A percentile compares a stretch with the other conserved stretches of the same genome.
These are phyloP conservation scores for Aspergillus steynii DNA, from an alignment of 495 filamentous ascomycete species.

Conservation along the genomic window DNA sequence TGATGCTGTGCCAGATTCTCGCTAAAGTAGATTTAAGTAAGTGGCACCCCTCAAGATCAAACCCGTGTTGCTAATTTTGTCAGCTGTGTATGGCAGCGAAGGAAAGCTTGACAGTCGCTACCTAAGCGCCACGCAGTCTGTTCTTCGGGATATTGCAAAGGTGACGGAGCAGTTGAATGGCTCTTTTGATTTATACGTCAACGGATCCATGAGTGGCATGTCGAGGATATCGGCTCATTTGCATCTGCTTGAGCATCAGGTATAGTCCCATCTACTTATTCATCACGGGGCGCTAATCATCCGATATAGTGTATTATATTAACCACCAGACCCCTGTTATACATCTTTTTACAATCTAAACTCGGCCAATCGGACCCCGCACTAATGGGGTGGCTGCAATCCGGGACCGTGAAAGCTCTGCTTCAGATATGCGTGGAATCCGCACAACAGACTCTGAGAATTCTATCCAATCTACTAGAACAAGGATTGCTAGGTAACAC, in stretches of 20 bases:
- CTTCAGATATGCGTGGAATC: slow-evolving; percentile 8
- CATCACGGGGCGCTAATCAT: background rate
- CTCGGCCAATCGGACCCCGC: slow-evolving; percentile 5
- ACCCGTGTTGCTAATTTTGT: too few species aligned
- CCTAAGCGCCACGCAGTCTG: slow-evolving; percentile 4
- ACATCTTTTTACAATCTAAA: slow-evolving; percentile 6
- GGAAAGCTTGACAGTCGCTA: slow-evolving; percentile 9
- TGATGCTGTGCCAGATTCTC: too few species aligned
- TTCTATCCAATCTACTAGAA: slow-evolving; percentile 5
- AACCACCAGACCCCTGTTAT: slow-evolving; percentile 3
- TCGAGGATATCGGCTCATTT: slow-evolving; percentile 4
- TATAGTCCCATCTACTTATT: background rate
- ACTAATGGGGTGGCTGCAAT: slow-evolving; percentile 7
- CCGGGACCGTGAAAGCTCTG: slow-evolving; percentile 4
- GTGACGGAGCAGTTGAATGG: slow-evolving; percentile 1
- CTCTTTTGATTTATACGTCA: slow-evolving; percentile 4
- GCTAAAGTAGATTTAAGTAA: too few species aligned
- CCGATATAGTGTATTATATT: slow-evolving; percentile 3
- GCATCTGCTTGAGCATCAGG: slow-evolving; percentile 8
- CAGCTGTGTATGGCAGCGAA: background rate
- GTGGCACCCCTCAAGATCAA: too few species aligned
- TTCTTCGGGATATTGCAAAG: slow-evolving; percentile 4
- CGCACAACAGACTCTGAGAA: slow-evolving; percentile 2
- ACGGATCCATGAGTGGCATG: slow-evolving; percentile 3
- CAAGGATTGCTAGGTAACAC: slow-evolving; percentile 1